Conservation (phyloP, 1,284 basidiomycete genomes). For the Schizophyllum amplum region DNA sequence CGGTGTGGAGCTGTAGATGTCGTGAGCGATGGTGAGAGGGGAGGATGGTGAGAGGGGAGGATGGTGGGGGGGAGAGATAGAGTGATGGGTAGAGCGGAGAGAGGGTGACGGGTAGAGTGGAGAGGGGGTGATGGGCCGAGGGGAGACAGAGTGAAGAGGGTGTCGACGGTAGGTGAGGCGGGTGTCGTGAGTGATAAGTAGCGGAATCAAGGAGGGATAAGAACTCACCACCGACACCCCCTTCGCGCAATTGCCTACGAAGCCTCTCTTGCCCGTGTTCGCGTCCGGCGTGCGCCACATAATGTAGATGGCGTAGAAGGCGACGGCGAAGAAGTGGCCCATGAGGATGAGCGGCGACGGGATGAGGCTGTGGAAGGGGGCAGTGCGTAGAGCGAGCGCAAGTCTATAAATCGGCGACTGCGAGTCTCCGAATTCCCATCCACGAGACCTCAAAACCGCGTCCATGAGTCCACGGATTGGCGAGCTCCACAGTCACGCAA, state of each 20-base stretch:
- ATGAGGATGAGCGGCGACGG: constrained; percentile 76
- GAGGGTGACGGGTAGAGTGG: no score
- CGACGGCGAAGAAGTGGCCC: constrained; percentile 93
- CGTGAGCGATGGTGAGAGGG: not conserved
- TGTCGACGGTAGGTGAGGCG: no score
- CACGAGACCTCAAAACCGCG: no score
- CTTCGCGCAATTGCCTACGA: constrained; percentile 25
- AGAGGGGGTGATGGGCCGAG: no score
- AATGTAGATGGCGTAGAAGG: constrained; percentile 86
- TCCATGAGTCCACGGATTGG: no score
- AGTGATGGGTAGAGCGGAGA: constrained; percentile 23
- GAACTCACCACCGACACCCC: not conserved
- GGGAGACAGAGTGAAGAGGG: no score
- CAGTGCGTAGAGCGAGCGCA: not conserved
- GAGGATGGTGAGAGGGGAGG: no score
- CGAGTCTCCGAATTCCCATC: no score
- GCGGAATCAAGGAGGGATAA: not conserved
- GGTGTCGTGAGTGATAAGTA: no score
- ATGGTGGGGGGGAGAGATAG: constrained; percentile 6
- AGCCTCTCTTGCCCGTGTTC: constrained; percentile 16
- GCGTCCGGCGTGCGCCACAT: constrained; percentile 62
- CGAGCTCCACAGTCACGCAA: no score
- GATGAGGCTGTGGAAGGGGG: constrained; percentile 36
- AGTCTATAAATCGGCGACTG: no score
- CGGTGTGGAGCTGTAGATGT: constrained; percentile 69